Percentiles rank a stretch among this genome's conserved stretches.
Evolutionary conservation across 371 early-diverging fungal species (phyloP).

Genomic region (Blakeslea trispora): DNA sequence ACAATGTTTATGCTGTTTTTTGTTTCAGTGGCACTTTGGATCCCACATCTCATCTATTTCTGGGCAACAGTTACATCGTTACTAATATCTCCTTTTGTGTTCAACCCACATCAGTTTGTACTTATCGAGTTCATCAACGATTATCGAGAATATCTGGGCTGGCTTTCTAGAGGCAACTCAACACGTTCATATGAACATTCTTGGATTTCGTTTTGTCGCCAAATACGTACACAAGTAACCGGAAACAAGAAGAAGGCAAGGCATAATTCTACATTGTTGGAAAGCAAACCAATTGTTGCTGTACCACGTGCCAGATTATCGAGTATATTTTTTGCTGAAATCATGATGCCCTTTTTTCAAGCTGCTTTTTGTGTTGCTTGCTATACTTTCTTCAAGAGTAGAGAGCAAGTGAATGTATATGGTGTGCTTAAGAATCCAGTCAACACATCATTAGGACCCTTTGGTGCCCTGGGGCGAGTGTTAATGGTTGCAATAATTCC

Average conservation of each 20-base stretch:
- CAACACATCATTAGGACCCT: slow-evolving; percentile 19
- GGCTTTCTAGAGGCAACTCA: slow-evolving; percentile 79
- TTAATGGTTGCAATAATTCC: slow-evolving; percentile 68
- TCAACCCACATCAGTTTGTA: slow-evolving; percentile 86
- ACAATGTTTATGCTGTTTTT: slow-evolving; percentile 74
- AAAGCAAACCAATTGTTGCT: slow-evolving; percentile 52
- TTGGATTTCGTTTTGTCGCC: slow-evolving; percentile 82
- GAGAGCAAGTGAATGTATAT: slow-evolving; percentile 29
- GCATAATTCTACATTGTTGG: slow-evolving; percentile 52
- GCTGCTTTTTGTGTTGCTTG: slow-evolving; percentile 60
- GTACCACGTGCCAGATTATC: slow-evolving; percentile 70
- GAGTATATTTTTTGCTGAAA: slow-evolving; percentile 75
- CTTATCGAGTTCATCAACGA: slow-evolving; percentile 75
- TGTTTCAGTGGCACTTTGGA: slow-evolving; percentile 72
- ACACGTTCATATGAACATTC: slow-evolving; percentile 65
- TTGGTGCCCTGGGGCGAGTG: slow-evolving; percentile 47
- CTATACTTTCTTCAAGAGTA: slow-evolving; percentile 63
- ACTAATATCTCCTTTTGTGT: slow-evolving; percentile 78
- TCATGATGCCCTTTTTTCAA: slow-evolving; percentile 75
- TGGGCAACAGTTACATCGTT: slow-evolving; percentile 80
- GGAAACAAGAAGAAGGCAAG: slow-evolving; percentile 47
- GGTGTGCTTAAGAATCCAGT: slow-evolving; percentile 22
- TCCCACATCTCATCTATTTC: slow-evolving; percentile 81
- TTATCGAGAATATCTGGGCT: slow-evolving; percentile 77
- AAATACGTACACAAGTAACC: slow-evolving; percentile 72